Percentiles rank a stretch among this genome's conserved stretches.
phyloP scores from a whole-genome alignment of 352 stramenopile genomes.

The Pythium aquatile region DNA sequence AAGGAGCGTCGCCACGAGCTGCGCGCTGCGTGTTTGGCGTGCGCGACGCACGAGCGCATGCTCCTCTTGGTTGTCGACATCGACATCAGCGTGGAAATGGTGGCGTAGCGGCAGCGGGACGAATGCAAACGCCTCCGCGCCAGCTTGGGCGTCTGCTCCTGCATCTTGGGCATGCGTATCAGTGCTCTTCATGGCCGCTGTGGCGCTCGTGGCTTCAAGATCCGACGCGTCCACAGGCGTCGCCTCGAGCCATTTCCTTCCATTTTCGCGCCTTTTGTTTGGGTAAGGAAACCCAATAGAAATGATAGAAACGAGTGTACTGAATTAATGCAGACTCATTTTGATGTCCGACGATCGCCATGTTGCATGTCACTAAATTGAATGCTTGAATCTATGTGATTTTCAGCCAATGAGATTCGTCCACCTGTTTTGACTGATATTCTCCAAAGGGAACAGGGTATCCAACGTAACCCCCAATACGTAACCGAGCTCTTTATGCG shows the following conservation, averaged over 20 bases:
- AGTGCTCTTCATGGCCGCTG: background rate
- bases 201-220: background rate
- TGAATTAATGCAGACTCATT: background rate
- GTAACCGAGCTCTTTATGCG: background rate
- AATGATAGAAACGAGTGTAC: background rate
- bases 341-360: conserved; percentile 3
- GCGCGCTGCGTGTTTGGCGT: conserved; percentile 51
- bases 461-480: background rate
- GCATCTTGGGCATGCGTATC: background rate
- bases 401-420: conserved; percentile 1
- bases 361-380: conserved; percentile 3
- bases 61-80: conserved; percentile 18
- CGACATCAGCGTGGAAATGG: conserved; percentile 35
- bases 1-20: conserved; percentile 38
- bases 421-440: background rate
- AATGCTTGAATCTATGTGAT: background rate
- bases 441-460: background rate
- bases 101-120: conserved; percentile 30
- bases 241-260: background rate
- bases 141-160: background rate
- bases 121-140: conserved; percentile 10
- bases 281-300: background rate
- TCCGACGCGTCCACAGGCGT: background rate
- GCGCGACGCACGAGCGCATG: conserved; percentile 26
- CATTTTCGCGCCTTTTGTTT: background rate